These are phyloP conservation scores for Aspergillus caelatus DNA, from an alignment of 2,329 filamentous ascomycete genomes.

Conservation along the genomic window DNA sequence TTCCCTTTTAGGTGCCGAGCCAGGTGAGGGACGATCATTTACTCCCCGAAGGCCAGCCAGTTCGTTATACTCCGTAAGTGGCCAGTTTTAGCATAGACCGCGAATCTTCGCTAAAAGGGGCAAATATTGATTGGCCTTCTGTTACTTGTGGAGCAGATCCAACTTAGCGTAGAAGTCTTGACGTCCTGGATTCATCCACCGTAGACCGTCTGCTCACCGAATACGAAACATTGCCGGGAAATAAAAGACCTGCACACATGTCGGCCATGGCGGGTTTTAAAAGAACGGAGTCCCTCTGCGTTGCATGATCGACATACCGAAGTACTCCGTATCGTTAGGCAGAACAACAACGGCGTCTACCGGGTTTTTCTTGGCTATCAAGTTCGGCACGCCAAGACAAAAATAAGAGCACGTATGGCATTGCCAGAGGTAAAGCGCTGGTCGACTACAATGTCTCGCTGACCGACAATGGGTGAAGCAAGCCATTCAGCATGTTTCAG, in stretches of 20 bases:
- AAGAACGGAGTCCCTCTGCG: not conserved
- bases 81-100: not conserved
- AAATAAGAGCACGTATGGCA: no score
- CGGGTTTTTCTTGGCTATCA: not conserved
- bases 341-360: not conserved
- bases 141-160: not conserved
- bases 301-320: not conserved
- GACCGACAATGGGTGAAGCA: not conserved
- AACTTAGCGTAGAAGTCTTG: not conserved
- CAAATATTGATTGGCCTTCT: not conserved
- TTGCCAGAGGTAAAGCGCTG: not conserved
- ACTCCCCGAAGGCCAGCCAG: not conserved
- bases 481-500: not conserved
- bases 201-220: not conserved
- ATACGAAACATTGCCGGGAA: not conserved
- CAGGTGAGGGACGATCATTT: not conserved
- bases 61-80: no score
- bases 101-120: not conserved
- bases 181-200: not conserved
- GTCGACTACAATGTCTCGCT: not conserved
- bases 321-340: not conserved
- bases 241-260: not conserved
- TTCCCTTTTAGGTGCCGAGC: not conserved
- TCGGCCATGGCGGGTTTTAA: not conserved
- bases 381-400: not conserved